These are phyloP conservation scores for Monosporozyma servazzii DNA, from an alignment of 805 yeast species.

Conservation along the genomic window DNA sequence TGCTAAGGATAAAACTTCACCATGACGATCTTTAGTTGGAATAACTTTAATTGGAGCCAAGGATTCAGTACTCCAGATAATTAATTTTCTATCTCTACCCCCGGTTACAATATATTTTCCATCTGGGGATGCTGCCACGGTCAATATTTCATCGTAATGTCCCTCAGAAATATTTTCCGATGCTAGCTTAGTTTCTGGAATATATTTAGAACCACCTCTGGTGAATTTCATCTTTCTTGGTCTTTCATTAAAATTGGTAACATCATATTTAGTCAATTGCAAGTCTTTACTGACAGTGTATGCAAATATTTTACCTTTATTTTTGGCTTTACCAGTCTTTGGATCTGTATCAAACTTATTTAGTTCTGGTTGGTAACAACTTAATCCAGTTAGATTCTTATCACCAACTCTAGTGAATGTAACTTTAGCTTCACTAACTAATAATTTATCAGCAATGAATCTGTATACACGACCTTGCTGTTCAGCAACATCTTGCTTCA, in stretches of 20 bases:
- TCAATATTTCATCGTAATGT: conserved; percentile 65
- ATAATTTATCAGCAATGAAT: conserved; percentile 45
- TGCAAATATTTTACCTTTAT: conserved; percentile 46
- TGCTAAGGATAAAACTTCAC: conserved; percentile 60
- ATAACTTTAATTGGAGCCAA: conserved; percentile 68
- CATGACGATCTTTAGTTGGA: conserved; percentile 62
- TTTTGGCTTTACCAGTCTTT: conserved; percentile 35
- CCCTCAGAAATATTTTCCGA: conserved; percentile 52
- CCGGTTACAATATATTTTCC: conserved; percentile 89
- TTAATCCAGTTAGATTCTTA: conserved; percentile 41
- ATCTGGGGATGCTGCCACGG: conserved; percentile 79
- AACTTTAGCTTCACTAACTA: conserved; percentile 33
- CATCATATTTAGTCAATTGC: conserved; percentile 73
- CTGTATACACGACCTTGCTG: conserved; percentile 76
- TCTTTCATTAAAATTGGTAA: conserved; percentile 42
- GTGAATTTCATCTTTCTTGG: conserved; percentile 58
- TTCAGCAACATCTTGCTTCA: conserved; percentile 85
- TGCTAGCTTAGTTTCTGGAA: conserved; percentile 29
- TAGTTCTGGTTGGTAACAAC: conserved; percentile 31
- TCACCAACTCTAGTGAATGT: conserved; percentile 51
- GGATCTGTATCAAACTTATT: conserved; percentile 21
- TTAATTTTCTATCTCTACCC: conserved; percentile 69
- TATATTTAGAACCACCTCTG: conserved; percentile 49
- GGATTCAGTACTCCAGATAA: conserved; percentile 79
- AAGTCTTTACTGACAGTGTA: conserved; percentile 79